Evolutionary conservation across 495 filamentous ascomycete genomes (phyloP).

Genomic region (Penicillium goetzii): DNA sequence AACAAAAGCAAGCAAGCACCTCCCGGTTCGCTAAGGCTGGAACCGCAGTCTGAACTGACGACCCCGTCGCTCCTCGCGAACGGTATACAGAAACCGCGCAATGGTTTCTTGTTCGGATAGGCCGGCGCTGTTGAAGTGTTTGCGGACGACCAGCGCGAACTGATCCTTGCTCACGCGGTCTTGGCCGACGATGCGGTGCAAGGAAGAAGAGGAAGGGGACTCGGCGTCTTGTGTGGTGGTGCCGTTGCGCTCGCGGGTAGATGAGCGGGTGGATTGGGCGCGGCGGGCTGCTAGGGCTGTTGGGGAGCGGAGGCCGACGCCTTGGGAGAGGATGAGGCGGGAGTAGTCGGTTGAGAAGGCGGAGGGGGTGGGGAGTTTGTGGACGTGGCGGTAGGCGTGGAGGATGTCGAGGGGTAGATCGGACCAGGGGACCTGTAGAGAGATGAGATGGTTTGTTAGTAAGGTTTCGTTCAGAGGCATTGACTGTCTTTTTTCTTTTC

Average conservation of each 20-base stretch:
- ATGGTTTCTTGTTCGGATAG: constrained; percentile 87
- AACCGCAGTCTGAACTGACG: constrained; percentile 51
- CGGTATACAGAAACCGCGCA: constrained; percentile 84
- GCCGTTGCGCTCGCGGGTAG: constrained; percentile 12
- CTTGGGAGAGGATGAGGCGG: constrained; percentile 70
- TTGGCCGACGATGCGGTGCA: constrained; percentile 45
- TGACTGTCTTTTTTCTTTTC: background rate
- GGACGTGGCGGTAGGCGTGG: constrained; percentile 78
- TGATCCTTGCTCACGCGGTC: constrained; percentile 75
- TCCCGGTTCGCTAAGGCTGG: constrained; percentile 37
- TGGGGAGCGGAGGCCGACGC: constrained; percentile 64
- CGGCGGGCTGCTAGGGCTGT: constrained; percentile 50
- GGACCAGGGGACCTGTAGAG: constrained; percentile 71
- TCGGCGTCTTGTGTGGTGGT: constrained; percentile 12
- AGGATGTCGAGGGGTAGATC: constrained; percentile 72
- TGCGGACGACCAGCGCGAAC: constrained; percentile 79
- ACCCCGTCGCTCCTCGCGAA: constrained; percentile 55
- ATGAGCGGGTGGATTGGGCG: constrained; percentile 30
- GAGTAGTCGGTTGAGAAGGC: constrained; percentile 73
- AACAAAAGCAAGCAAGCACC: constrained; percentile 4
- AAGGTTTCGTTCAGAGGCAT: constrained; percentile 1
- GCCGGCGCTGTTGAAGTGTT: constrained; percentile 86
- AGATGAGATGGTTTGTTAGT: background rate
- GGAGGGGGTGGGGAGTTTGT: constrained; percentile 69
- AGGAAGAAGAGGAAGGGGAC: constrained; percentile 12